A percentile compares a stretch with the other conserved stretches of the same genome.
Conservation (phyloP, 164 flowering plant genomes). For the Liriodendron chinense region DNA sequence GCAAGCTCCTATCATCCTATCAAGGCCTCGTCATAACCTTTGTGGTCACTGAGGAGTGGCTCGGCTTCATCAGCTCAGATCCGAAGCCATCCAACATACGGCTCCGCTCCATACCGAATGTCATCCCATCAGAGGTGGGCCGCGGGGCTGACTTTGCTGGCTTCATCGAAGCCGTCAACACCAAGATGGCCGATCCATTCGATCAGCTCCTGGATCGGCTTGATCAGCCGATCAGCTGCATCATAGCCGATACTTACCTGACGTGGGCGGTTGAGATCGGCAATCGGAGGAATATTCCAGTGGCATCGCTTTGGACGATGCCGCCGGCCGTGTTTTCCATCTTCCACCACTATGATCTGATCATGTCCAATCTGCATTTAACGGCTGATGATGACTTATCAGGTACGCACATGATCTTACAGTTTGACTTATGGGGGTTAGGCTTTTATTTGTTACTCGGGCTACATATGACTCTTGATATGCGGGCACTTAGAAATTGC, state of each 20-base stretch:
- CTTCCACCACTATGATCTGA: slow-evolving; percentile 36
- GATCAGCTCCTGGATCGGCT: slow-evolving; percentile 49
- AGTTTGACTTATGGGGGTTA: too few relatives aligned
- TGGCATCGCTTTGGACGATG: slow-evolving; percentile 48
- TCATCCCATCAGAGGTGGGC: slow-evolving; percentile 62
- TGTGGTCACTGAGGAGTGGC: slow-evolving; percentile 83
- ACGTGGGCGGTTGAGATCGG: slow-evolving; percentile 46
- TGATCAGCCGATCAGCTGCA: slow-evolving; percentile 27
- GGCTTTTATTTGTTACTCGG: too few relatives aligned
- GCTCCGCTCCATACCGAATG: slow-evolving; percentile 62
- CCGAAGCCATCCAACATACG: slow-evolving; percentile 34
- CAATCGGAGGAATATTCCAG: slow-evolving; percentile 45
- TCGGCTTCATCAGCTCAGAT: slow-evolving; percentile 40
- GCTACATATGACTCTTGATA: too few relatives aligned
- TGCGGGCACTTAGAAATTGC: too few relatives aligned
- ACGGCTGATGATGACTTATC: slow-evolving; percentile 25
- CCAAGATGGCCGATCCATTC: slow-evolving; percentile 54
- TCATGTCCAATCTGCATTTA: slow-evolving; percentile 28
- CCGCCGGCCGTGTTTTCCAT: slow-evolving; percentile 46
- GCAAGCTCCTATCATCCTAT: slow-evolving; percentile 30
- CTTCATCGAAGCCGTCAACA: slow-evolving; percentile 49
- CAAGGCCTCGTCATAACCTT: slow-evolving; percentile 38
- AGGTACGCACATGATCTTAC: slow-evolving; percentile 23
- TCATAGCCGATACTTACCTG: slow-evolving; percentile 47
- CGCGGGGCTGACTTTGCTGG: slow-evolving; percentile 43